Evolutionary conservation across 2,329 filamentous ascomycete species (phyloP), one percentile per base, ranked within the genome.

Genomic region (Cercospora sp.): DNA sequence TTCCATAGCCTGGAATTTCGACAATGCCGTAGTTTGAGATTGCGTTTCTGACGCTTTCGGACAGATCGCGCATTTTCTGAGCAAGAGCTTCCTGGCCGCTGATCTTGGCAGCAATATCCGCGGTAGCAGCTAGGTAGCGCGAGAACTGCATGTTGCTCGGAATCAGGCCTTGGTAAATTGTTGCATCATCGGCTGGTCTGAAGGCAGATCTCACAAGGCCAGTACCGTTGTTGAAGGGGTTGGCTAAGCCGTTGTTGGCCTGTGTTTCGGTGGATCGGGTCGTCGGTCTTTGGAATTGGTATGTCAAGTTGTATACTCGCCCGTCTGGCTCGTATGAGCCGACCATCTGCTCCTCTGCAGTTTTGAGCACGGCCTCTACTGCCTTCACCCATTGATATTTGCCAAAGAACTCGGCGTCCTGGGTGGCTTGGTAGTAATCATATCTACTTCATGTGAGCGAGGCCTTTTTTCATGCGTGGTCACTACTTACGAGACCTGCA

Each of bases 81-180:
- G 87, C 85, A 0, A 91, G 81, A 10, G 63, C 70, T 81, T 71
- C 79, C 67, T 76, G 83, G 74, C 74, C 84, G 78, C 81, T 78
- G 40, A 88, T 78, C 61, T 80, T 79, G 37, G 78, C 80, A 82
- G 87, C 86, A 73, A 89, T 88, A 5, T 81, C 77, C 16, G 83
- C 81, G 0, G 85, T 81, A 0, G 83, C 81, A 10, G 81, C 80
- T 3, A 93, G 84, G 73, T 88, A 91, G 24, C 85, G 81, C 34
- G 89, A 84, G 72, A 93, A 89, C 90, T 92, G 91, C 90, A 93
- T 93, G 65, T 85, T 86, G 63, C 81, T 77, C 0, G 83, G 83
- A 24, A 85, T 82, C 74, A 82, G 82, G 61, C 83, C 76, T 70
- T 85, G 82, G 70, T 79, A 85, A 60, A 85, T 84, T 6, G 82